Conservation (phyloP, 345 rosid genomes). For the Cardamine chenopodiifolia region DNA sequence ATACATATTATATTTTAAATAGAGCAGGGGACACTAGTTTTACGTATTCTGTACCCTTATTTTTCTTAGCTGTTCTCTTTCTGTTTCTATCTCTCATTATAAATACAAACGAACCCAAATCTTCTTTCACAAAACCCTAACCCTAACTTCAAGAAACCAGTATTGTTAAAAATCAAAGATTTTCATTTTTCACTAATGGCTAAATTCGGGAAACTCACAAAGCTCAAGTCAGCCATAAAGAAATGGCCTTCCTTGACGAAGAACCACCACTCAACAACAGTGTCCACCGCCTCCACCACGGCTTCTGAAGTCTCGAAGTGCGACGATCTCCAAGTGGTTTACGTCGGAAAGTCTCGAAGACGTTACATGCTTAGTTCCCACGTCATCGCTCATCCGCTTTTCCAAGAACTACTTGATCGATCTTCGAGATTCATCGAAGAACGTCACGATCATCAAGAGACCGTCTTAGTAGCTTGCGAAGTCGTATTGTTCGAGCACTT, state of each 20-base stretch:
- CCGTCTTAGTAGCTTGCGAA: slow-evolving; percentile 64
- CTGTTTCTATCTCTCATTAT: slow-evolving; percentile 11
- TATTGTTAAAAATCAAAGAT: background rate
- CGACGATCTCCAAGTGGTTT: slow-evolving; percentile 54
- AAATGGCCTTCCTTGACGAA: slow-evolving; percentile 73
- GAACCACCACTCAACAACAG: slow-evolving; percentile 33
- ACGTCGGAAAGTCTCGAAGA: slow-evolving; percentile 82
- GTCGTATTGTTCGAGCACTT: slow-evolving; percentile 93
- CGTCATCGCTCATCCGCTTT: slow-evolving; percentile 68
- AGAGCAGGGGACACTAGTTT: slow-evolving; percentile 18
- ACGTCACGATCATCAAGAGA: slow-evolving; percentile 31
- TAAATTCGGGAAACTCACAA: slow-evolving; percentile 65
- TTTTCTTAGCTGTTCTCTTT: slow-evolving; percentile 54
- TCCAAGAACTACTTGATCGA: slow-evolving; percentile 68
- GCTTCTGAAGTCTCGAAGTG: slow-evolving; percentile 12
- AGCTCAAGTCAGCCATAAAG: slow-evolving; percentile 82
- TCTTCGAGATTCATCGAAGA: slow-evolving; percentile 45
- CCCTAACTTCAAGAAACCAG: background rate
- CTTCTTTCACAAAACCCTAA: slow-evolving; percentile 17
- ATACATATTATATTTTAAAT: background rate
- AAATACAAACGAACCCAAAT: slow-evolving; percentile 39
- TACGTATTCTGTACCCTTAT: slow-evolving; percentile 30
- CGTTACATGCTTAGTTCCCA: slow-evolving; percentile 59
- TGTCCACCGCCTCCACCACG: background rate
- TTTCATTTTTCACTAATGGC: slow-evolving; percentile 52